phyloP scores from a whole-genome alignment of 179 eudicot species.

The Camellia oleifera region DNA sequence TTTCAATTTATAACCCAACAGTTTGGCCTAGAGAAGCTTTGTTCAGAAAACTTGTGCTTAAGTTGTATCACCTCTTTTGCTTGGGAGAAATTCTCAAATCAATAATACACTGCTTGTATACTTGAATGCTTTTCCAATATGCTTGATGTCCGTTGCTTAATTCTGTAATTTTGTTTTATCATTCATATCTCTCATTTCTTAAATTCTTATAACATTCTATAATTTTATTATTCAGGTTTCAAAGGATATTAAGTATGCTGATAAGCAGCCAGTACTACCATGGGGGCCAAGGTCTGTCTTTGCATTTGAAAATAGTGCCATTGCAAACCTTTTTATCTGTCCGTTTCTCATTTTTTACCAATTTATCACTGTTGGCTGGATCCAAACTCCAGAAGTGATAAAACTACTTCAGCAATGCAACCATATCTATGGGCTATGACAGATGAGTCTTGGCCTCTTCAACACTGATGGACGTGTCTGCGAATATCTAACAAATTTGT shows the following conservation, averaged over 20 bases:
- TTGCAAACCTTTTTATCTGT: background rate
- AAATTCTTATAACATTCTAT: background rate
- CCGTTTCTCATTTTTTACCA: background rate
- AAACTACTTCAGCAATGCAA: background rate
- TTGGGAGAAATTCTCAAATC: background rate
- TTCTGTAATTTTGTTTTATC: background rate
- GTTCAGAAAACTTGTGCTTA: background rate
- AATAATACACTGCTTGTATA: background rate
- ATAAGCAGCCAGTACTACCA: slow-evolving; percentile 77
- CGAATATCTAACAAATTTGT: background rate
- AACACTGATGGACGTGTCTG: background rate
- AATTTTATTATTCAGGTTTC: slow-evolving; percentile 54
- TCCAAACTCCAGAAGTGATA: background rate
- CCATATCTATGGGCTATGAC: background rate
- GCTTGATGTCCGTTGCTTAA: background rate
- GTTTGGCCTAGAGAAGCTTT: background rate
- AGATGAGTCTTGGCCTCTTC: background rate
- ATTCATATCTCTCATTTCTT: background rate
- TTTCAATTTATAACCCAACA: background rate
- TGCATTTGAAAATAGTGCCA: background rate
- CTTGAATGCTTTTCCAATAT: background rate
- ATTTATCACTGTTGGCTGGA: too few relatives aligned
- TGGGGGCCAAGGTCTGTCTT: slow-evolving; percentile 91
- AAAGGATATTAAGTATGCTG: slow-evolving; percentile 87
- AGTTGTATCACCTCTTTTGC: background rate